Conservation (phyloP, 768 basidiomycete genomes). For the Collybia mongolica region DNA sequence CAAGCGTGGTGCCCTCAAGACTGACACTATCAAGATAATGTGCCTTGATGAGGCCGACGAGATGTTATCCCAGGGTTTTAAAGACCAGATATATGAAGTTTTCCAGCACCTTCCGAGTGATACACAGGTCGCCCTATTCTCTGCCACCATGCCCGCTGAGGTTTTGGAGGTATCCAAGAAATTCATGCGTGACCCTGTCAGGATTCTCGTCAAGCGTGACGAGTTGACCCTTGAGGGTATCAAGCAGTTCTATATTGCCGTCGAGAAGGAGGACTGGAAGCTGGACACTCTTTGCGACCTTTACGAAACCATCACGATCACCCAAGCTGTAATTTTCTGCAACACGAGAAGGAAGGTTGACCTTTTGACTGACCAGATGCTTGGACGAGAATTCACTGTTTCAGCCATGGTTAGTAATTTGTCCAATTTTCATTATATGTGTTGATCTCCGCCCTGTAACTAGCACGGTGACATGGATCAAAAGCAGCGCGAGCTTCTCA, state of each 20-base stretch:
- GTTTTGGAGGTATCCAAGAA: constrained; percentile 98
- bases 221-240: constrained; percentile 99
- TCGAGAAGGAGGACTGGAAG: constrained; percentile 99
- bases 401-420: constrained; percentile 80
- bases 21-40: constrained; percentile 89
- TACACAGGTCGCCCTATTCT: constrained; percentile 95
- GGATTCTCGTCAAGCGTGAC: constrained; percentile 98
- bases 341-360: constrained; percentile 99
- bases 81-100: constrained; percentile 98
- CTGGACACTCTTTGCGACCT: constrained; percentile 98
- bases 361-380: constrained; percentile 98
- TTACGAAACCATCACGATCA: constrained; percentile 98
- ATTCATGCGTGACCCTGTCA: constrained; percentile 97
- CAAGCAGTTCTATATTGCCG: constrained; percentile 98
- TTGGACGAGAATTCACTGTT: constrained; percentile 93
- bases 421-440: background rate
- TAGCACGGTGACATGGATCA: constrained; percentile 99
- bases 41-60: constrained; percentile 99
- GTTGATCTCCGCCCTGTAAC: constrained; percentile 15
- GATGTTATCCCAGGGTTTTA: constrained; percentile 98
- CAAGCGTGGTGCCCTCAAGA: constrained; percentile 85
- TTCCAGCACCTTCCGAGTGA: constrained; percentile 97
- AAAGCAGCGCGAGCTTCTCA: constrained; percentile 93
- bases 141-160: constrained; percentile 96
- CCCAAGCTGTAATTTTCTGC: constrained; percentile 99